phyloP scores from a whole-genome alignment of 2,329 filamentous ascomycete species.

The Cercospora brassicicola region DNA sequence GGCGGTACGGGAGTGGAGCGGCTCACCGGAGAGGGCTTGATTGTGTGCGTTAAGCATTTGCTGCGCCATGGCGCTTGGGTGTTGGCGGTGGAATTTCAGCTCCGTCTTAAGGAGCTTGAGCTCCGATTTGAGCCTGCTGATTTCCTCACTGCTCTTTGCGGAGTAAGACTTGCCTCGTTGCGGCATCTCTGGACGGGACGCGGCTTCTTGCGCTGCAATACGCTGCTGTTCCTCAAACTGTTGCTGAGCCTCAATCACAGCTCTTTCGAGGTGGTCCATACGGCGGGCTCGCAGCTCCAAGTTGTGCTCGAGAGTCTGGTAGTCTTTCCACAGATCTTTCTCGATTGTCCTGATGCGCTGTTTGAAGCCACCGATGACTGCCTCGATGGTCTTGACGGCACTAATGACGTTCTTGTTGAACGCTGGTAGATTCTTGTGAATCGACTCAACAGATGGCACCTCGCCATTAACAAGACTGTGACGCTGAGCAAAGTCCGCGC shows the following conservation, averaged over 20 bases:
- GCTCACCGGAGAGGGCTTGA: constrained; percentile 21
- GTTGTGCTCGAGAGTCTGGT: constrained; percentile 78
- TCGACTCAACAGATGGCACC: constrained; percentile 78
- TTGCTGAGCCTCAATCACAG: constrained; percentile 64
- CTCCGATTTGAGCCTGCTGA: constrained; percentile 60
- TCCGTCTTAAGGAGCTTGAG: constrained; percentile 62
- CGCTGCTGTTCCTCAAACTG: constrained; percentile 20
- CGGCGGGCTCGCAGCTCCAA: constrained; percentile 79
- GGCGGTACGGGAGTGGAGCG: constrained; percentile 26
- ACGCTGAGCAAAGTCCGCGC: constrained; percentile 85
- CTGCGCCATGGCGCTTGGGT: constrained; percentile 38
- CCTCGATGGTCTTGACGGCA: constrained; percentile 84
- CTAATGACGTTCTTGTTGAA: constrained; percentile 88
- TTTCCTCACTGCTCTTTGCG: constrained; percentile 52
- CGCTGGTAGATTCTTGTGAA: constrained; percentile 78
- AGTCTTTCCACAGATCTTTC: constrained; percentile 85
- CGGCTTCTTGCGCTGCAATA: constrained; percentile 25
- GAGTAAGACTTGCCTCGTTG: constrained; percentile 40
- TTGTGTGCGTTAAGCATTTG: constrained; percentile 37
- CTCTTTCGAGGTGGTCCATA: constrained; percentile 80
- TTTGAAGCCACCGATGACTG: constrained; percentile 74
- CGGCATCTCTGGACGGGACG: constrained; percentile 36
- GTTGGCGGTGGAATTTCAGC: constrained; percentile 62
- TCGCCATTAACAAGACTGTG: constrained; percentile 88
- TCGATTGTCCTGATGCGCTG: constrained; percentile 81